Evolutionary conservation across 2,329 filamentous ascomycete genomes (phyloP), one percentile per base, ranked within the genome.

Genomic region (Lithohypha guttulata): DNA sequence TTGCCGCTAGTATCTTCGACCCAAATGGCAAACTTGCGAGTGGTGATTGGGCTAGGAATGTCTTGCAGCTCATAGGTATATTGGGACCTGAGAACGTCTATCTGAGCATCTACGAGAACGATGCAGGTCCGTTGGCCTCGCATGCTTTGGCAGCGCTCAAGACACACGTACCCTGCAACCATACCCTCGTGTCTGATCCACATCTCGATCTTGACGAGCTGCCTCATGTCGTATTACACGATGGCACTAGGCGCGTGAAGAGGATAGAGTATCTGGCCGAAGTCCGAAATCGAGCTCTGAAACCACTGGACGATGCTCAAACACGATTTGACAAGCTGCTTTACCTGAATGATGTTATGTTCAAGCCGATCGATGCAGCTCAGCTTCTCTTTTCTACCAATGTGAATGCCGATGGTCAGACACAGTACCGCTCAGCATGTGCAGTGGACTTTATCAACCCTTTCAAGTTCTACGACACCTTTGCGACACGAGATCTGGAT

Each of bases 391-490:
- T 68, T 51, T 73, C 72, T 2, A 77, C 74, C 4, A 73, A 77
- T 47, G 56, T 63, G 14, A 63, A 70, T 39, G 29, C 39, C 6
- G 59, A 68, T 20, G 79, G 77, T 8, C 57, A 59, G 15, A 52
- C 71, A 0, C 61, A 66, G 33, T 86, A 85, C 52, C 71, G 79
- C 8, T 77, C 80, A 3, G 79, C 78, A 2, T 86, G 82, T 53
- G 79, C 79, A 1, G 67, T 82, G n/a, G 82, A 87, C 60, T 85
- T 80, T 53, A 75, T 78, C 53, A 75, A 77, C 46, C 75, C 79
- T 1, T 76, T 84, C 59, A 78, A 81, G 46, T 83, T 81, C 54
- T 86, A 87, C 57, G 82, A 87, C 56, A 77, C 79, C 1, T 85
- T 81, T 58, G 82, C 81, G 2, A 79, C 77, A 19, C 69, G 81